Base-by-base conservation (phyloP, 2,329 filamentous ascomycete species). In the Elsinoe australis region DNA sequence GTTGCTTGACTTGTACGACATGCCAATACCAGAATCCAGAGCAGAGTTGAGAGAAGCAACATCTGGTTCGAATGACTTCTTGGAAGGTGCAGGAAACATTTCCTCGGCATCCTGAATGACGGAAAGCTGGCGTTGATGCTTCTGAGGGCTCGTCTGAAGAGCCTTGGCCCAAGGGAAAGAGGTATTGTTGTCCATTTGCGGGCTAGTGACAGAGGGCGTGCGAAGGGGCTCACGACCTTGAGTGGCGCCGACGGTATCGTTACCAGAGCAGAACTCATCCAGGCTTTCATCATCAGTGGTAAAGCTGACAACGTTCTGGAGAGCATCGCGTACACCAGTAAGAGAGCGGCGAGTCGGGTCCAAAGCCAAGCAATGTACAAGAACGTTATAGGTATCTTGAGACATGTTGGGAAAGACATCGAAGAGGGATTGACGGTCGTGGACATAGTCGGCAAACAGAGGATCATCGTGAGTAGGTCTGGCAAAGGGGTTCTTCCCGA, bases 361-460 rank as follows among this genome's bases (percentile, higher is more conserved):
- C 57, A 98, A 71, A 59, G 87, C 87, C 78, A 98, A 79, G 65
- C 87, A 94, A 68, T 94, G 79, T 46, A 83, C 80, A 66, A 98
- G 80, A 56, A 98, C 87, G 67, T 95, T 88, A 61, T 86, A 98
- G 0, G 92, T 95, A 66, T 98, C 92, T 66, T 95, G 87, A 42
- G 90, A 96, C 90, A 98, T 95, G 66, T 86, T 89, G 31, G 92
- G 89, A 67, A 98, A 98, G 59, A 96, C 87, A 65, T 98, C 92
- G 64, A 98, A 98, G 50, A 98, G 79, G 32, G 86, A 94, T 67
- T 96, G 89, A 66, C 88, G 88, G 70, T 98, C 90, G 51, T 85
- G 82, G 44, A 83, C 85, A 64, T 94, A 98, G 67, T 98, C 92
- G 53, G 88, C 75, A 69, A 95, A 98, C 42, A 98, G 72, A 9